Percentiles rank a stretch among this genome's conserved stretches.
These are phyloP conservation scores for Herpomyces periplanetae DNA, from an alignment of 2,329 filamentous ascomycete species.

Conservation along the genomic window DNA sequence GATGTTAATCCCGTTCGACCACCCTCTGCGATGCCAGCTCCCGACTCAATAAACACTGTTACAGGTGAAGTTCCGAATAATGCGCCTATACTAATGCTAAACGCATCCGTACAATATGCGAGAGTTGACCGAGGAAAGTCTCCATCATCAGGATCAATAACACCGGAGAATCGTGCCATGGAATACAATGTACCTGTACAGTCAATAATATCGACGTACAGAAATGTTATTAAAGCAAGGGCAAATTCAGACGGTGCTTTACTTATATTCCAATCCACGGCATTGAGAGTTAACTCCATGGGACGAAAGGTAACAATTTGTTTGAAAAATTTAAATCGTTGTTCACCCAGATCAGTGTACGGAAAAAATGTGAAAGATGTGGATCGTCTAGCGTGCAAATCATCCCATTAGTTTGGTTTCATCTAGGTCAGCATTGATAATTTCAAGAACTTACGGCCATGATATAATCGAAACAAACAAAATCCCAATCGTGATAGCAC, in stretches of 20 bases:
- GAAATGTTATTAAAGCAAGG: conserved; percentile 47
- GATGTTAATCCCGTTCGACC: conserved; percentile 52
- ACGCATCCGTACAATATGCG: conserved; percentile 46
- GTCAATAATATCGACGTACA: conserved; percentile 66
- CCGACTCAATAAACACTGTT: conserved; percentile 58
- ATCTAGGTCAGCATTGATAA: too few relatives aligned
- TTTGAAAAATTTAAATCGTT: conserved; percentile 48
- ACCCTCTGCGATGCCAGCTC: conserved; percentile 55
- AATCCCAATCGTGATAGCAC: conserved; percentile 48
- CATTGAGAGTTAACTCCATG: conserved; percentile 24
- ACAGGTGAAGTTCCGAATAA: conserved; percentile 41
- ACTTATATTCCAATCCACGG: conserved; percentile 30
- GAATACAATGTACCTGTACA: conserved; percentile 55
- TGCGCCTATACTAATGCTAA: conserved; percentile 41
- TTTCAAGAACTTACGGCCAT: too few relatives aligned
- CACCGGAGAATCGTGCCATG: conserved; percentile 47
- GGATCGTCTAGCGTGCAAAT: too few relatives aligned
- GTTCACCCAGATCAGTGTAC: conserved; percentile 23
- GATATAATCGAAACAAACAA: conserved; percentile 52
- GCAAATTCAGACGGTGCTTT: conserved; percentile 34
- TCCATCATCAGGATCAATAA: conserved; percentile 40
- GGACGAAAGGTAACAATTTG: conserved; percentile 49
- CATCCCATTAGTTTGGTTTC: too few relatives aligned
- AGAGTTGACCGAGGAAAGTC: conserved; percentile 56
- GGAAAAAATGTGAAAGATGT: conserved; percentile 50